These are phyloP conservation scores for Corinectria fuckeliana DNA, from an alignment of 2,329 filamentous ascomycete species.

Conservation along the genomic window DNA sequence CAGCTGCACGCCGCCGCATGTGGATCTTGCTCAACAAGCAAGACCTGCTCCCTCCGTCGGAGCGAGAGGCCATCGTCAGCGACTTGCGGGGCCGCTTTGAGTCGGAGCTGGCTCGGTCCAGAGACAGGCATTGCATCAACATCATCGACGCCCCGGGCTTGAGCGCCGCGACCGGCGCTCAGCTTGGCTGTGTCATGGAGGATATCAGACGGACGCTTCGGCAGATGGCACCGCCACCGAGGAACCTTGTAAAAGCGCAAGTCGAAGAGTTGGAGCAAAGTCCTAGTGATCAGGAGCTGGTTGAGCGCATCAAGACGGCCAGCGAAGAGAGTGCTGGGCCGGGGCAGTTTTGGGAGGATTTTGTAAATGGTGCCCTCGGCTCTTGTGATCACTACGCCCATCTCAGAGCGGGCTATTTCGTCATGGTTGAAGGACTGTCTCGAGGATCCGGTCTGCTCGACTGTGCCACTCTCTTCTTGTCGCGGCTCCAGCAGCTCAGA, in stretches of 20 bases:
- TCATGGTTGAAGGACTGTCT: constrained; percentile 39
- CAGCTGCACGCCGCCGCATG: constrained; percentile 36
- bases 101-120: constrained; percentile 20
- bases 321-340: constrained; percentile 17
- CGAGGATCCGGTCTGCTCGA: constrained; percentile 34
- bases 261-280: constrained; percentile 19
- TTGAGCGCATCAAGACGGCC: constrained; percentile 6
- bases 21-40: constrained; percentile 44
- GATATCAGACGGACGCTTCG: constrained; percentile 27
- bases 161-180: constrained; percentile 21
- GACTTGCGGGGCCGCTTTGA: constrained; percentile 18
- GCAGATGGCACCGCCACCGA: background rate
- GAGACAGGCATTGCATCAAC: constrained; percentile 15
- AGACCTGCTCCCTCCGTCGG: constrained; percentile 31
- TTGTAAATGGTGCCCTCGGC: constrained; percentile 36
- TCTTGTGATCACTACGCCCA: constrained; percentile 45
- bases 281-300: constrained; percentile 22
- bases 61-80: constrained; percentile 25
- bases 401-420: constrained; percentile 42
- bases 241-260: constrained; percentile 3
- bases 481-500: constrained; percentile 35
- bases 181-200: constrained; percentile 20
- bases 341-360: constrained; percentile 36
- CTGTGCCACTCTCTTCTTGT: constrained; percentile 41
- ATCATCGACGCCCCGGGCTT: constrained; percentile 36